Base-by-base conservation (phyloP, 2,329 filamentous ascomycete species). In the Diplodia intermedia region DNA sequence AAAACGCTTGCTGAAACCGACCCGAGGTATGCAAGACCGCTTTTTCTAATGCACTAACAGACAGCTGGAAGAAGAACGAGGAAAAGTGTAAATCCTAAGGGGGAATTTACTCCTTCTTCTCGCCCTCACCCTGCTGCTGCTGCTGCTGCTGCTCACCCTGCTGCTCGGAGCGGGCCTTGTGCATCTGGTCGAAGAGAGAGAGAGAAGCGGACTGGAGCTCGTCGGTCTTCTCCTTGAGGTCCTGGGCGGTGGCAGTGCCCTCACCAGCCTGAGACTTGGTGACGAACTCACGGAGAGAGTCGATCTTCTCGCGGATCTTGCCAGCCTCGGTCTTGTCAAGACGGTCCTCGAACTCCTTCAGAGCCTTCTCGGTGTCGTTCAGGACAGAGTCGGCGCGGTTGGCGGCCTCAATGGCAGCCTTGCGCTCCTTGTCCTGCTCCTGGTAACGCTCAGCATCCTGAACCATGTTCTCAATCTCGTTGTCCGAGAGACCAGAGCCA, bases 111-210 rank as follows among this genome's bases (percentile, higher is more conserved):
- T 63, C 50, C 57, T 68, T 68, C 66, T 68, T 68, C 66, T 68
- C 66, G 49, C 66, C 66, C 66, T 68, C 66, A n/a, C 66, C 56
- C 57, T 56, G 57, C 50, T 62, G 66, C 57, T 63, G 57, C 57
- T 67, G 38, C 49, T 56, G 83, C 73, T 81, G 76, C 71, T 79
- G 76, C 60, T 63, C 60, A 52, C 60, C 60, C 72, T 79, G 73
- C 73, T 78, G 72, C 85, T 94, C 91, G 74, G 83, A 81, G 75
- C 92, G 90, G 74, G 94, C 93, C 88, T 97, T 96, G 91, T 99
- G 94, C 92, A 99, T 97, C 91, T 98, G 97, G 86, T 98, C 95
- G 82, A 99, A 98, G 78, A 98, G 90, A 84, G 92, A 97, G 84
- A 99, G 86, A 83, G 91, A 94, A 74, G 94, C 92, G 81, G 91